These are phyloP conservation scores for Nannochloropsis gaditana DNA, from an alignment of 108 stramenopile genomes.

Conservation along the genomic window DNA sequence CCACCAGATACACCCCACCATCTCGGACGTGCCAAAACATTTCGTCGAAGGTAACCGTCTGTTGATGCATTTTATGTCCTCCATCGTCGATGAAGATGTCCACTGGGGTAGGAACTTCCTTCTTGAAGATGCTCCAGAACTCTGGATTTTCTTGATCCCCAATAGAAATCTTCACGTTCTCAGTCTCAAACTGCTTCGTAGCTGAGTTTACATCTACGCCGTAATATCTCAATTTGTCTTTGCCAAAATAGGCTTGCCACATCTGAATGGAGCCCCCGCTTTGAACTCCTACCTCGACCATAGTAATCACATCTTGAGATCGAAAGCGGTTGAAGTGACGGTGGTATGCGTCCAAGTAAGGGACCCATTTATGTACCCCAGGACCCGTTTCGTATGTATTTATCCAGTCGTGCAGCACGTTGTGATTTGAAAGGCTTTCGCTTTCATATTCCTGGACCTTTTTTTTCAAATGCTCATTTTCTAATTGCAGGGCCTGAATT, in stretches of 20 bases:
- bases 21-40: constrained; percentile 6
- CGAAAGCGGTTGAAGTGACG: neutral
- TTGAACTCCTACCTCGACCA: neutral
- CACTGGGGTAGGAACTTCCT: neutral
- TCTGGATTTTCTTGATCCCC: neutral
- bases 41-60: neutral
- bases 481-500: too few relatives aligned
- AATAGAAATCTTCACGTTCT: neutral
- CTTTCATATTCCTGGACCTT: too few relatives aligned
- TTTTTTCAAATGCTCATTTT: too few relatives aligned
- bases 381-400: neutral
- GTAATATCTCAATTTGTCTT: neutral
- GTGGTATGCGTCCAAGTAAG: neutral
- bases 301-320: neutral
- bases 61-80: neutral
- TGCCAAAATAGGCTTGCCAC: neutral
- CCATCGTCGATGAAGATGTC: constrained; percentile 14
- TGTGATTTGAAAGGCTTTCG: too few relatives aligned
- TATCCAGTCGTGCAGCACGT: too few relatives aligned
- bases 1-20: neutral
- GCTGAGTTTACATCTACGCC: neutral
- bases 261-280: neutral
- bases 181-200: neutral
- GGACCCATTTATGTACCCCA: neutral
- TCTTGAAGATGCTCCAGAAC: neutral